Conservation (phyloP, 2,329 filamentous ascomycete species). For the Diaporthe sp. region DNA sequence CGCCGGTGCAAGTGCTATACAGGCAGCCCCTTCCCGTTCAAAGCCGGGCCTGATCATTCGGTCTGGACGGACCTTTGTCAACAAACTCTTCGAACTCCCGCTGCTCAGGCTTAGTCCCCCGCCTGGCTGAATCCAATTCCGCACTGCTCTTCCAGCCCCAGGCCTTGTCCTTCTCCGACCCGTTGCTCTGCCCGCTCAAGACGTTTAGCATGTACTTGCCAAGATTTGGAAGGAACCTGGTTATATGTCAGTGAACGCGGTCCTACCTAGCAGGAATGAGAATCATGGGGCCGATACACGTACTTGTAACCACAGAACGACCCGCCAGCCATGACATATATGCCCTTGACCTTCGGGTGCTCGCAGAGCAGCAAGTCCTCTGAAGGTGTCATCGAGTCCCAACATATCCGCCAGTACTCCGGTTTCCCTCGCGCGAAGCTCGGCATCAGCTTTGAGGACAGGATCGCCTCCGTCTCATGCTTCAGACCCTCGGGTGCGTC, state of each 20-base stretch:
- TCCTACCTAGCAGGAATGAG: background rate
- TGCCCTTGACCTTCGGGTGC: constrained; percentile 10
- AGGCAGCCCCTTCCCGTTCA: background rate
- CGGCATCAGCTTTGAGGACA: constrained; percentile 24
- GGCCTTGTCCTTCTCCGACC: constrained; percentile 20
- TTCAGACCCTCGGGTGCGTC: background rate
- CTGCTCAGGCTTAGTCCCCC: background rate
- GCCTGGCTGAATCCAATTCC: background rate
- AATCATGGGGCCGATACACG: background rate
- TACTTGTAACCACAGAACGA: constrained; percentile 29
- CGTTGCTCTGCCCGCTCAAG: constrained; percentile 15
- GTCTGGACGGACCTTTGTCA: background rate
- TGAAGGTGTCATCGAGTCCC: constrained; percentile 26
- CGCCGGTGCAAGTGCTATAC: background rate
- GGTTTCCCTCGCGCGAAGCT: background rate
- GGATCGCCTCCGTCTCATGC: background rate
- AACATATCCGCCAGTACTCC: constrained; percentile 26
- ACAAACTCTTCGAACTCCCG: constrained; percentile 15
- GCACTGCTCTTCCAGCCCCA: constrained; percentile 21
- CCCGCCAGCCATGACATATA: constrained; percentile 18
- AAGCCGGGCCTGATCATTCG: background rate
- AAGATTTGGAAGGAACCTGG: background rate
- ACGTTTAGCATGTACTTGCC: constrained; percentile 22
- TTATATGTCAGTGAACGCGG: background rate
- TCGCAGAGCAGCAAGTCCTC: constrained; percentile 26